Conservation (phyloP, 2,329 filamentous ascomycete genomes). For the Onygenales sp. region DNA sequence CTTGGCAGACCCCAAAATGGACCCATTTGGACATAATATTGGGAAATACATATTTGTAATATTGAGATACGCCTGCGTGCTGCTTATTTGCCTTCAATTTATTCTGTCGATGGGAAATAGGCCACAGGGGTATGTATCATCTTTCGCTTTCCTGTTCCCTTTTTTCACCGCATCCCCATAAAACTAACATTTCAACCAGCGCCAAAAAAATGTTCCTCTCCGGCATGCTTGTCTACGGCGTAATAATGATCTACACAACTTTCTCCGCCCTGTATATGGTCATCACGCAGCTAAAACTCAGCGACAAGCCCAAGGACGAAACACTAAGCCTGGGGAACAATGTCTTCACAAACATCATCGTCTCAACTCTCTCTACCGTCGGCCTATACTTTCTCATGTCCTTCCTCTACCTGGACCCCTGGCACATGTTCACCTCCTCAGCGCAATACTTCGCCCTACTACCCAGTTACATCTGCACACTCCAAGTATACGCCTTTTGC, state of each 20-base stretch:
- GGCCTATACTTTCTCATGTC: constrained; percentile 96
- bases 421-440: constrained; percentile 95
- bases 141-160: constrained; percentile 5
- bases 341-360: constrained; percentile 88
- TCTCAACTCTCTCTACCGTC: constrained; percentile 78
- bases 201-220: constrained; percentile 82
- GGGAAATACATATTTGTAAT: constrained; percentile 79
- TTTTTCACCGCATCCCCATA: not conserved
- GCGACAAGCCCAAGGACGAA: constrained; percentile 31
- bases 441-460: constrained; percentile 88
- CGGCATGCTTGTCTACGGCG: constrained; percentile 78
- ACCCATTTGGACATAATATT: constrained; percentile 85
- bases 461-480: constrained; percentile 88
- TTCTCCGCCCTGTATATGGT: constrained; percentile 88
- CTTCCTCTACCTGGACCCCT: constrained; percentile 92
- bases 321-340: constrained; percentile 64
- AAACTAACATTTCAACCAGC: constrained; percentile 14
- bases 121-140: constrained; percentile 60
- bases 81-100: constrained; percentile 90
- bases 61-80: constrained; percentile 71
- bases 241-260: constrained; percentile 94
- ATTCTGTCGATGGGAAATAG: constrained; percentile 94
- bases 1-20: constrained; percentile 64
- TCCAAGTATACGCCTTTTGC: constrained; percentile 98
- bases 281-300: constrained; percentile 60